Evolutionary conservation across 2,329 filamentous ascomycete species (phyloP), one percentile per base, ranked within the genome.

Genomic region (Aspergillus sp.): DNA sequence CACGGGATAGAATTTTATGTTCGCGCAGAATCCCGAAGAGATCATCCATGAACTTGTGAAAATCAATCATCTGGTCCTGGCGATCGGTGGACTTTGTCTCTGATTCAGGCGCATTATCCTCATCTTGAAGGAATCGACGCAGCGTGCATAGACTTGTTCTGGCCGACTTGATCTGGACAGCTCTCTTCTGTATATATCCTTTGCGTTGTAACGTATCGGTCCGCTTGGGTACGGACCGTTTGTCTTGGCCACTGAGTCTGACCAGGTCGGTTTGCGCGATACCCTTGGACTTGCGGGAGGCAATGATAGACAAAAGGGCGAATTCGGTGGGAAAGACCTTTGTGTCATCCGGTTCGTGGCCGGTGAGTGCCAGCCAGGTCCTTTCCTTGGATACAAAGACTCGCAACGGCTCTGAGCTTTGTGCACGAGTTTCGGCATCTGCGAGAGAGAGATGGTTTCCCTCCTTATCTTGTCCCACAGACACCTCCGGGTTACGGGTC

Each of bases 151-250:
- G 66, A 64, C 81, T 86, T 0, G 83, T 86, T 43, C 78, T 76
- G 5, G 74, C 68, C 3, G 77, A 75, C 52, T 74, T 75, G 19
- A 74, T 70, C 25, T 80, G 72, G 16, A 82, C 74, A 7, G 70
- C 64, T 48, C 74, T 72, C 61, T 87, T 87, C 38, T 78, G 74
- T 49, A 87, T 86, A 63, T 87, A 86, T 0, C 84, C 84, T 58
- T 82, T 84, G 32, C 73, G 66, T 5, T 76, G 74, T 36, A 87
- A 71, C 3, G 72, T 67, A 55, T 85, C 81, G 3, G 84, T 87
- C 36, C 84, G 75, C 55, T 81, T 76, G 1, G 84, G 84, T 2
- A 87, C 79, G 1, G 84, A 87, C 43, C 84, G 77, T 63, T 86
- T 87, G 64, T 87, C 84, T 67, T 87, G 84, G 5, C 81, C 81